Percentiles rank a stretch among this genome's conserved stretches.
Evolutionary conservation across 495 filamentous ascomycete genomes (phyloP).

Genomic region (Sporormia fimetaria): DNA sequence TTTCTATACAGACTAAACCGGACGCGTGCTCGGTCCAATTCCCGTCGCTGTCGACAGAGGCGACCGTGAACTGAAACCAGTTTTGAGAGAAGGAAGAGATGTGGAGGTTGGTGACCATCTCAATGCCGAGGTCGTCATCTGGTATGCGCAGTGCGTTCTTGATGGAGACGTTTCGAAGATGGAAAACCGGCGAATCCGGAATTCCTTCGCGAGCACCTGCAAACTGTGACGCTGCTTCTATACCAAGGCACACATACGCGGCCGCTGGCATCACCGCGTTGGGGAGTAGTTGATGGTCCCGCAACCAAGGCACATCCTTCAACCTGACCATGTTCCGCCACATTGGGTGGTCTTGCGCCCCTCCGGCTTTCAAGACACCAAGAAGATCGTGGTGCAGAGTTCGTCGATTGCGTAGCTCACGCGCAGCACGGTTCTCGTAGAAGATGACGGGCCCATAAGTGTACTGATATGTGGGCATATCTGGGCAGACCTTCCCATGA

Average conservation of each 20-base stretch:
- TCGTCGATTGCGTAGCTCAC: conserved; percentile 7
- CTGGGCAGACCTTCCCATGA: conserved; percentile 3
- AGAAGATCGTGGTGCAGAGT: conserved; percentile 11
- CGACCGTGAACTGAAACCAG: conserved; percentile 15
- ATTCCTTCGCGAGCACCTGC: neutral
- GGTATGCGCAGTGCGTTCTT: conserved; percentile 14
- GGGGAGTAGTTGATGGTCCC: conserved; percentile 18
- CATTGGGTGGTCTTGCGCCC: neutral
- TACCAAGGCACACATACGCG: conserved; percentile 1
- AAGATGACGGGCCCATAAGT: conserved; percentile 9
- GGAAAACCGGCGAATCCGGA: neutral
- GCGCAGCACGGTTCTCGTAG: conserved; percentile 9
- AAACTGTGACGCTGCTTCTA: neutral
- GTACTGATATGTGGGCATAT: conserved; percentile 16
- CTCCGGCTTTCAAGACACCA: conserved; percentile 2
- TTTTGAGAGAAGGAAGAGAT: neutral
- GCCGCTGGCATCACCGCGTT: neutral
- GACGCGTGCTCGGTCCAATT: neutral
- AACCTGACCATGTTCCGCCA: conserved; percentile 12
- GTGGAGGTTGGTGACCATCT: conserved; percentile 15
- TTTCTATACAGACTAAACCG: neutral
- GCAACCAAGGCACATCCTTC: conserved; percentile 19
- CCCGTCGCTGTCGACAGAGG: conserved; percentile 2
- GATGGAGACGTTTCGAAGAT: conserved; percentile 19
- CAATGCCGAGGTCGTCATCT: conserved; percentile 17